Base-by-base conservation (phyloP, 2,329 filamentous ascomycete species). In the Diaporthe ampelina region DNA sequence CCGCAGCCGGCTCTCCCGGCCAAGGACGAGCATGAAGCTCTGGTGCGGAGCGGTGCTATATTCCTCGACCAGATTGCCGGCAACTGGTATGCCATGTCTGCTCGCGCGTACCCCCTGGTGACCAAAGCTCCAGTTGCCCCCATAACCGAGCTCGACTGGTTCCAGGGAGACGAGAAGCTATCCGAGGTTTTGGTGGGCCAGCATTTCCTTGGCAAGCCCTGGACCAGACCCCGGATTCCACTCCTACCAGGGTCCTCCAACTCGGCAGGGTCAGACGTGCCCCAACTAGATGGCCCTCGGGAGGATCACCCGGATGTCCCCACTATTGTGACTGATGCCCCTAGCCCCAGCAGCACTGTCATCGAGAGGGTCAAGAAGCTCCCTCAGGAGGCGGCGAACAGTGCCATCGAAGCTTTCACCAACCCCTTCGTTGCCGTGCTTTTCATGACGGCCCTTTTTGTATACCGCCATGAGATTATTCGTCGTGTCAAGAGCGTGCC, bases 81-180 rank as follows among this genome's bases (percentile, higher is more conserved):
- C 40, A 94, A 94, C 75, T 98, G 96, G 95, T 99, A 96, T 82
- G 97, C 95, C 43, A 89, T 98, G 84, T 98, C 96, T 1, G 96
- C 97, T 74, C 89, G 88, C 54, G 91, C 91, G 11, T 98, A 98
- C 79, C 97, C 97, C 4, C 88, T 96, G 13, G 94, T 98, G 37
- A 93, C 95, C 29, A 91, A 94, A 70, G 92, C 88, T 0, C 87
- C 88, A 0, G 76, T 81, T 3, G 90, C 85, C 29, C 84, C 83
- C 76, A 85, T 87, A 57, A 85, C 85, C 77, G 83, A 79, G 17
- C 80, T 82, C 10, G 85, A 85, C 37, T 91, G 87, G 82, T 84
- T 82, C 81, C 83, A 80, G 32, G 59, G 76, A 19, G 74, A 82
- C 15, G 80, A 87, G 57, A 83, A 91, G 77, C 84, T 93, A 15